Evolutionary conservation across 2,329 filamentous ascomycete species (phyloP).

Genomic region (Pseudocercospora fijiensis): DNA sequence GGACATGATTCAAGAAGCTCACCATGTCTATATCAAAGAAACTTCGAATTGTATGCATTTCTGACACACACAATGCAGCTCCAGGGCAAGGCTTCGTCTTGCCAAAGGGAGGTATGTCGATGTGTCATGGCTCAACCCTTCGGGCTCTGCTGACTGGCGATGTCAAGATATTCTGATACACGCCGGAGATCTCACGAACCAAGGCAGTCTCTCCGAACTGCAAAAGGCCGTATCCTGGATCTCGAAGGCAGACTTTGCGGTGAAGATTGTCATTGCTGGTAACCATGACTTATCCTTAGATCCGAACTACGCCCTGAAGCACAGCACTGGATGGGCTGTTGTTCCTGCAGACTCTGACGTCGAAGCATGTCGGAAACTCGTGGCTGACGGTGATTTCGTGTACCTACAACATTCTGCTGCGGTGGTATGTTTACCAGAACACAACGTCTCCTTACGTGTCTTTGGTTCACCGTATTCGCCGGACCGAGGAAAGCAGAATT

Average conservation of each 20-base stretch:
- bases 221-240: conserved; percentile 66
- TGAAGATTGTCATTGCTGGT: conserved; percentile 71
- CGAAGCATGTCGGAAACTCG: conserved; percentile 54
- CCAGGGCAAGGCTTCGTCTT: conserved; percentile 7
- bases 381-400: conserved; percentile 56
- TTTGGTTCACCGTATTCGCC: conserved; percentile 71
- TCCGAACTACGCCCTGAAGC: conserved; percentile 30
- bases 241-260: conserved; percentile 64
- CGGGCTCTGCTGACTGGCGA: conserved; percentile 41
- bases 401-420: conserved; percentile 63
- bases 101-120: conserved; percentile 10
- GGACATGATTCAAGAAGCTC: neutral
- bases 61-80: conserved; percentile 54
- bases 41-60: conserved; percentile 71
- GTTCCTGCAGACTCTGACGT: conserved; percentile 49
- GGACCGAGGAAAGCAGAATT: conserved; percentile 42
- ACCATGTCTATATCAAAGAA: conserved; percentile 33
- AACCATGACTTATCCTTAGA: conserved; percentile 77
- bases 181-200: conserved; percentile 74
- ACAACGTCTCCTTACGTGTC: conserved; percentile 61
- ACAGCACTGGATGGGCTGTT: conserved; percentile 30
- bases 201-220: conserved; percentile 60
- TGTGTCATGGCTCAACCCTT: neutral
- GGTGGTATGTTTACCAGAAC: conserved; percentile 58
- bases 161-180: conserved; percentile 69